Conservation (phyloP, 2,329 filamentous ascomycete species). For the Epichloe scottii region DNA sequence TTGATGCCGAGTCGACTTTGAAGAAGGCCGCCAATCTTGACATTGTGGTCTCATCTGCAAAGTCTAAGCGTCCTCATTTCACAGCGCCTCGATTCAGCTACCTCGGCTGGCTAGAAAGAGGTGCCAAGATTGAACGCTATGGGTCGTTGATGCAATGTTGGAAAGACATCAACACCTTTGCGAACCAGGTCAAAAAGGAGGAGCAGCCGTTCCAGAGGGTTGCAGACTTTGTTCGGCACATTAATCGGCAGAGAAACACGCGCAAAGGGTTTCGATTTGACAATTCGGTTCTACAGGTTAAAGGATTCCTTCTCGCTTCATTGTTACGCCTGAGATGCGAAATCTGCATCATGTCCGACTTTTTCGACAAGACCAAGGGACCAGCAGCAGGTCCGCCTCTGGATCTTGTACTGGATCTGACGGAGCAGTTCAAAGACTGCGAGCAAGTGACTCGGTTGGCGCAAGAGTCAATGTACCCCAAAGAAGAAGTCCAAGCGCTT, state of each 20-base stretch:
- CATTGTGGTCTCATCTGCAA: not conserved
- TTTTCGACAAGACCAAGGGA: constrained; percentile 12
- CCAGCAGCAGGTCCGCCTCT: not conserved
- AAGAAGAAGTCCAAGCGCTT: constrained; percentile 36
- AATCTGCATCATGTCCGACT: constrained; percentile 30
- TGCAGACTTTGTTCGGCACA: constrained; percentile 29
- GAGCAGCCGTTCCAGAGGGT: constrained; percentile 39
- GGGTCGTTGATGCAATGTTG: constrained; percentile 3
- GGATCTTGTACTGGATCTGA: constrained; percentile 15
- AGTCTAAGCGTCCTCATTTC: not conserved
- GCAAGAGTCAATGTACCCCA: constrained; percentile 18
- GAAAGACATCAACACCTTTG: constrained; percentile 5
- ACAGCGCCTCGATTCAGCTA: not conserved
- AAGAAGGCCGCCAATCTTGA: not conserved
- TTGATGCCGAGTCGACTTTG: constrained; percentile 7
- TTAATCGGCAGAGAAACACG: constrained; percentile 17
- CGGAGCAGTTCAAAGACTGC: constrained; percentile 25
- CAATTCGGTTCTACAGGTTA: constrained; percentile 23
- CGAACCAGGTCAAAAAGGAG: constrained; percentile 22
- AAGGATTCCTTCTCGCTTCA: constrained; percentile 27
- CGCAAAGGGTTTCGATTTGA: constrained; percentile 21
- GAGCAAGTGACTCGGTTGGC: constrained; percentile 27
- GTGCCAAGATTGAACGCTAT: not conserved
- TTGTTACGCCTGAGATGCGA: constrained; percentile 37
- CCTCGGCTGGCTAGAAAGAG: not conserved